Base-by-base conservation (phyloP, 2,329 filamentous ascomycete species). In the Calonectria henricotiae region DNA sequence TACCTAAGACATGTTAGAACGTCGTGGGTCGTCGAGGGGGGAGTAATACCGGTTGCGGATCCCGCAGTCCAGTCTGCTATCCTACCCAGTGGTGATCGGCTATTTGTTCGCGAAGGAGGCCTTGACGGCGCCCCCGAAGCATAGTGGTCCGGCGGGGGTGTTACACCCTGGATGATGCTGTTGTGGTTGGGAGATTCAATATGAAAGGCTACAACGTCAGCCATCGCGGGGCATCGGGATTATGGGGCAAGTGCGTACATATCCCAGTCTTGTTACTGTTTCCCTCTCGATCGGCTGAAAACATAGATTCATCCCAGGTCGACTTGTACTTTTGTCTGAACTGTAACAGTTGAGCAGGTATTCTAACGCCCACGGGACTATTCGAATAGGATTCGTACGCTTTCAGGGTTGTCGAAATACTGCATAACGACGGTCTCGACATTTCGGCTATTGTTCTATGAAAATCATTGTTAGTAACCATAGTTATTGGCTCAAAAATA, bases 21-120 rank as follows among this genome's bases (percentile, higher is more conserved):
- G 51, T 67, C 43, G 61, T 71, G 62, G 41, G 39, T 47, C 37
- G 60, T 62, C 64, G 67, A 74, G 72, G 62, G 51, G 69, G 75
- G 72, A 75, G 79, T 27, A 71, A 71, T 84, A 86, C 84, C 85
- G 73, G 84, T 79, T 72, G 81, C 79, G 64, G 84, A 81, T 63
- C 81, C 80, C 30, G 82, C 80, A 67, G 83, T 82, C 82, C 86
- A 86, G 63, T 89, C 86, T 73, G 85, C 81, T 71, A 88, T 81
- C 74, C 82, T 87, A 78, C 86, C 84, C 69, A 90, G 78, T 9
- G 90, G 89, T 39, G 90, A 91, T 75, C 85, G 85, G 72, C 86
- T 86, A 70, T 87, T 88, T 51, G 87, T 84, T 79, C 89, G 83
- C 25, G 90, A 92, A 1, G 90, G 90, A n/a, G 90, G 90, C 67